Evolutionary conservation across 306 rosid species (phyloP).

Genomic region (Trifolium fragiferum): DNA sequence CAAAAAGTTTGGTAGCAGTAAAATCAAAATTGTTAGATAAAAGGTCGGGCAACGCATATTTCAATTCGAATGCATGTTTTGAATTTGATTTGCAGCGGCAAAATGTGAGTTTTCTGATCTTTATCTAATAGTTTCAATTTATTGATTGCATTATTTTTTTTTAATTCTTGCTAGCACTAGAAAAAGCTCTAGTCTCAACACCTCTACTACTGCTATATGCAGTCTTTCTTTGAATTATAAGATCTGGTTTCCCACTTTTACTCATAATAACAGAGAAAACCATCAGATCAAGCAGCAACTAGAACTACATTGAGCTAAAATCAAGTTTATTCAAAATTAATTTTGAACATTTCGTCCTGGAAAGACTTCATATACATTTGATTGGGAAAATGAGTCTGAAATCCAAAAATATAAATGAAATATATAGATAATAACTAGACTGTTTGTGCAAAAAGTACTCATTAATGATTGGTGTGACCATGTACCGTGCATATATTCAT

Average conservation of each 20-base stretch:
- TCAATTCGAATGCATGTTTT: not conserved
- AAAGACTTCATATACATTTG: not conserved
- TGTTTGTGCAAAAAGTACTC: not conserved
- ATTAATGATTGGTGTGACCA: not conserved
- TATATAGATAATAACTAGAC: not conserved
- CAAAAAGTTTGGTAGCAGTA: too few relatives aligned
- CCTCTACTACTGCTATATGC: not conserved
- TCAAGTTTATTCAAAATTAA: not conserved
- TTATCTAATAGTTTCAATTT: not conserved
- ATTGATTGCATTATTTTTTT: not conserved
- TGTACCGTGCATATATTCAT: not conserved
- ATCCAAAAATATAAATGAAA: not conserved
- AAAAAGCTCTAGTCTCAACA: not conserved
- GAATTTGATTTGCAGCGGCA: not conserved
- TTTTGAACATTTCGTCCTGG: not conserved
- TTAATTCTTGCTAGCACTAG: too few relatives aligned
- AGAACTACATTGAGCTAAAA: not conserved
- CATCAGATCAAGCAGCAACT: not conserved
- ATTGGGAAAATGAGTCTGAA: conserved; percentile 5
- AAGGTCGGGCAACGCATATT: not conserved
- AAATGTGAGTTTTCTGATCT: not conserved
- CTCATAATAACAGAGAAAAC: not conserved
- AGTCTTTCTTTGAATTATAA: not conserved
- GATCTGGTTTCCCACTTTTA: not conserved
- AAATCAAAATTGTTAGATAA: not conserved